phyloP scores from a whole-genome alignment of 2,329 filamentous ascomycete species.

The Epichloe brachyelytri region DNA sequence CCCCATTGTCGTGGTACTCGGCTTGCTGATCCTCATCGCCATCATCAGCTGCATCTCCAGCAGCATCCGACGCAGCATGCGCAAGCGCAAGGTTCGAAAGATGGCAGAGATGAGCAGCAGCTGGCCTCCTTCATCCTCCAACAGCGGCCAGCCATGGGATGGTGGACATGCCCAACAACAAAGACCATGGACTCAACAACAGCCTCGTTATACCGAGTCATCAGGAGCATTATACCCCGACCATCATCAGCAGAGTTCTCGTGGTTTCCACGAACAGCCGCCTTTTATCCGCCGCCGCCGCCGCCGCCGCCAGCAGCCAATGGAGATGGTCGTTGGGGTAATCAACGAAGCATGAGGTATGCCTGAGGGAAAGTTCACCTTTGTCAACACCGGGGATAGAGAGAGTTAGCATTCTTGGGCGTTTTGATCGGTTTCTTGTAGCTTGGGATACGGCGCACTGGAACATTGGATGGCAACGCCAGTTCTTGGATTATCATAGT shows the following conservation, averaged over 20 bases:
- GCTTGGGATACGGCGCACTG: too few relatives aligned
- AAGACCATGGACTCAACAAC: background rate
- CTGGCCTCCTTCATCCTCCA: constrained; percentile 13
- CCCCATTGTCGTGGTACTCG: constrained; percentile 56
- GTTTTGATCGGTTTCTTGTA: too few relatives aligned
- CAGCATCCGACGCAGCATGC: constrained; percentile 20
- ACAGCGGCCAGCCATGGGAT: background rate
- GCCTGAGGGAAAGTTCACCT: background rate
- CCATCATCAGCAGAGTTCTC: background rate
- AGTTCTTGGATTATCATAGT: too few relatives aligned
- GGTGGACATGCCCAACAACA: too few relatives aligned
- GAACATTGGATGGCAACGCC: too few relatives aligned
- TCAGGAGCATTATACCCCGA: background rate
- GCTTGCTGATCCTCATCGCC: constrained; percentile 56
- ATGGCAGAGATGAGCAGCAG: background rate
- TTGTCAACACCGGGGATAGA: background rate
- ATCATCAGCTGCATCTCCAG: constrained; percentile 54
- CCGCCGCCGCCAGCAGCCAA: background rate
- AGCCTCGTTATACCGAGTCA: background rate
- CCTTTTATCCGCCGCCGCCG: background rate
- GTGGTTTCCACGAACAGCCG: background rate
- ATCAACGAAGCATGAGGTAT: constrained; percentile 1
- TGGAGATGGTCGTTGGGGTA: background rate
- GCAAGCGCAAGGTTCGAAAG: constrained; percentile 2
- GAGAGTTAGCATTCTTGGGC: too few relatives aligned